Conservation (phyloP, 2,329 filamentous ascomycete species). For the Ascochyta viciae-villosae region DNA sequence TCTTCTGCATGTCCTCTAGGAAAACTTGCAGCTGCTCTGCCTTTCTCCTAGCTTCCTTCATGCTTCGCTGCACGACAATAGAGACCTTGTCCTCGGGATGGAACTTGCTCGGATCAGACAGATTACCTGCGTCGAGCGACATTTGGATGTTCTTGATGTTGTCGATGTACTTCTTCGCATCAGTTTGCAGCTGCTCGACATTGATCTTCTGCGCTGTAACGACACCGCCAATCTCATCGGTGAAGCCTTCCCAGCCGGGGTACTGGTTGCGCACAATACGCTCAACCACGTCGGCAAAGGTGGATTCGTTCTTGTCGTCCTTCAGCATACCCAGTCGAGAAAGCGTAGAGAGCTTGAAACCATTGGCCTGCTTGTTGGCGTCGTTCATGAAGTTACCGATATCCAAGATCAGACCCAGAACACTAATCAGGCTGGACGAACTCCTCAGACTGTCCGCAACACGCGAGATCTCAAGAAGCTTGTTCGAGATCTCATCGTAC, state of each 20-base stretch:
- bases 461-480: conserved; percentile 82
- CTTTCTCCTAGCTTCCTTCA: conserved; percentile 97
- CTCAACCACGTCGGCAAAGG: conserved; percentile 93
- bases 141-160: conserved; percentile 94
- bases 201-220: conserved; percentile 86
- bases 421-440: conserved; percentile 93
- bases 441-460: conserved; percentile 91
- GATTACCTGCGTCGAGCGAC: conserved; percentile 89
- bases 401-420: conserved; percentile 92
- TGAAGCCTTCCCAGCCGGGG: conserved; percentile 90
- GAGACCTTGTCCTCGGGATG: conserved; percentile 95
- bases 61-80: conserved; percentile 86
- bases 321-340: conserved; percentile 96
- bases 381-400: conserved; percentile 99
- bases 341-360: conserved; percentile 96
- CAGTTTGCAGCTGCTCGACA: conserved; percentile 85
- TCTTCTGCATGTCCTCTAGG: conserved; percentile 88
- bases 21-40: conserved; percentile 95
- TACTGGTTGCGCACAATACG: conserved; percentile 96
- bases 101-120: conserved; percentile 97
- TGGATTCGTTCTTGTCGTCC: conserved; percentile 98
- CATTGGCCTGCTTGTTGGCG: conserved; percentile 95
- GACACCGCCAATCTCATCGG: conserved; percentile 82
- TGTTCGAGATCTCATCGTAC: conserved; percentile 88
- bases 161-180: conserved; percentile 91